A percentile compares a stretch with the other conserved stretches of the same genome.
phyloP scores from a whole-genome alignment of 2,329 filamentous ascomycete species.

The Calonectria fujianensis region DNA sequence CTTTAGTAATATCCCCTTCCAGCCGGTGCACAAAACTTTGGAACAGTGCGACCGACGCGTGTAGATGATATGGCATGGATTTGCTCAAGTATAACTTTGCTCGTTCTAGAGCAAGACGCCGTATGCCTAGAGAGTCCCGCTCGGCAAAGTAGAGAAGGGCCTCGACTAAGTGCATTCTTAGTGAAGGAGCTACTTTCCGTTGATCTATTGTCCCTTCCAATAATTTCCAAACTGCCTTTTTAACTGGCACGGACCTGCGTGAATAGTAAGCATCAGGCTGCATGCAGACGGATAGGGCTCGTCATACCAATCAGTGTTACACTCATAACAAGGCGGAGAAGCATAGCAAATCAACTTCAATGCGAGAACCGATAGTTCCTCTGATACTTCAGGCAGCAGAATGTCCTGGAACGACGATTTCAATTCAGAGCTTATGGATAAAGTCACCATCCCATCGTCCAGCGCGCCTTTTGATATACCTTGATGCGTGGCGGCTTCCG shows the following conservation, averaged over 20 bases:
- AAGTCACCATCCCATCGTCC: constrained; percentile 45
- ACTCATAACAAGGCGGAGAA: constrained; percentile 59
- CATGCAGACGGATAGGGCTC: not conserved
- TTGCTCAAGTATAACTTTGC: constrained; percentile 53
- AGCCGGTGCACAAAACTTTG: constrained; percentile 57
- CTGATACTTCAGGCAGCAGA: constrained; percentile 41
- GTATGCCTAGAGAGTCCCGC: constrained; percentile 54
- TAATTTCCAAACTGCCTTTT: constrained; percentile 54
- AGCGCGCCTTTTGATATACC: constrained; percentile 47
- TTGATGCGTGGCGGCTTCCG: constrained; percentile 33
- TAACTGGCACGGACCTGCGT: constrained; percentile 50
- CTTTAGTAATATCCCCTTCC: constrained; percentile 53
- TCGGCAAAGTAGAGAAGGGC: constrained; percentile 58
- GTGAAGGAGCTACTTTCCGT: constrained; percentile 43
- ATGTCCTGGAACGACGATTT: not conserved
- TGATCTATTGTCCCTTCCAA: constrained; percentile 46
- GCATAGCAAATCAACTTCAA: constrained; percentile 55
- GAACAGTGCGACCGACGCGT: constrained; percentile 57
- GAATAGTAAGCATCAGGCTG: not conserved
- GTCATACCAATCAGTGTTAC: constrained; percentile 58
- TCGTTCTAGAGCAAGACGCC: constrained; percentile 50
- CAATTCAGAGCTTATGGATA: constrained; percentile 28
- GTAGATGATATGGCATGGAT: constrained; percentile 58
- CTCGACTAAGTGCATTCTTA: constrained; percentile 53
- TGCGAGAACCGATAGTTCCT: constrained; percentile 46